These are phyloP conservation scores for Dryas octopetala DNA, from an alignment of 306 rosid genomes.

Conservation along the genomic window DNA sequence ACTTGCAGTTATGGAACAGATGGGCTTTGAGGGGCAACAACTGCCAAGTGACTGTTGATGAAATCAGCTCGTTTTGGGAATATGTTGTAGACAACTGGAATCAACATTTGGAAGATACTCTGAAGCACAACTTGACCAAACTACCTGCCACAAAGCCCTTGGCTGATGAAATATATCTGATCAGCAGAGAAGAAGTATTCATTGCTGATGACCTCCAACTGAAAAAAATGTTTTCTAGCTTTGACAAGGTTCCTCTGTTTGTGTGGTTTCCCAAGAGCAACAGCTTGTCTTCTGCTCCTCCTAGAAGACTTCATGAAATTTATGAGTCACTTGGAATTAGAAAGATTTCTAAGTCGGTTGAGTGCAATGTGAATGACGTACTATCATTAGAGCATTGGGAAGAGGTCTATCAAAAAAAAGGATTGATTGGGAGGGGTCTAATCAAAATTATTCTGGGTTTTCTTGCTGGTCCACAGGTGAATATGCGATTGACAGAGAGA, in stretches of 20 bases:
- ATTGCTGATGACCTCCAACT: constrained; percentile 25
- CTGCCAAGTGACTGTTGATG: not conserved
- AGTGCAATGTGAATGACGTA: not conserved
- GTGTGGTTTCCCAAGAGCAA: constrained; percentile 15
- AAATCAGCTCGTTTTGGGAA: constrained; percentile 10
- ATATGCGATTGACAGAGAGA: constrained; percentile 15
- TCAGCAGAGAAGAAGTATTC: constrained; percentile 12
- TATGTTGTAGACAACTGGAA: constrained; percentile 14
- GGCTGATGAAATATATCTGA: constrained; percentile 4
- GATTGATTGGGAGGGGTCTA: constrained; percentile 18
- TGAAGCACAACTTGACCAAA: constrained; percentile 5
- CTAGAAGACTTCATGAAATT: not conserved
- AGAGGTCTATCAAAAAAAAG: not conserved
- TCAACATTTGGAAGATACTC: not conserved
- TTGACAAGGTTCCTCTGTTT: constrained; percentile 9
- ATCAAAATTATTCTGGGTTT: constrained; percentile 21
- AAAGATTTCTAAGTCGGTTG: constrained; percentile 19
- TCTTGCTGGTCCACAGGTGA: constrained; percentile 15
- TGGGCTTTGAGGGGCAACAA: constrained; percentile 5
- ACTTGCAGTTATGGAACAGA: constrained; percentile 23
- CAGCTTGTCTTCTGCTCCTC: not conserved
- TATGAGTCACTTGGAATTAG: constrained; percentile 18
- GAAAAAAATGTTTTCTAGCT: constrained; percentile 13
- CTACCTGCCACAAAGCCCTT: constrained; percentile 4
- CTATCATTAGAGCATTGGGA: not conserved